Evolutionary conservation across 2,329 filamentous ascomycete species (phyloP), one percentile per base, ranked within the genome.

Genomic region (Daldinia sp.): DNA sequence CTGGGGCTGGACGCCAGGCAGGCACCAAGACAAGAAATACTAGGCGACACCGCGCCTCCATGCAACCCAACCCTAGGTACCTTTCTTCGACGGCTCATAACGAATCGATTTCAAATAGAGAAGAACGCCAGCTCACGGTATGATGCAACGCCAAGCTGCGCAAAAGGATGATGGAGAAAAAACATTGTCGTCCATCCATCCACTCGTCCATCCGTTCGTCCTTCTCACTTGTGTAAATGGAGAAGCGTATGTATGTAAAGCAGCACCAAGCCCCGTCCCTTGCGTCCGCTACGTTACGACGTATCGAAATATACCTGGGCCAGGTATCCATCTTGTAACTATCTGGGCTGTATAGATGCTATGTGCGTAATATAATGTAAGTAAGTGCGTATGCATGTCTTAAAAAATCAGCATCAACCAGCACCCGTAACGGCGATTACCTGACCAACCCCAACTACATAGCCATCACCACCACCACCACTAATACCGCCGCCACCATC

Each of bases 331-430:
- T 23, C 6, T 35, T 35, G 5, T 21, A 25, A 6, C 21, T 25
- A 17, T 23, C 29, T 27, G 35, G 52, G 43, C n/a, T 27, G 30
- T 37, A 53, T n/a, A n/a, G n/a, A n/a, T n/a, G n/a, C n/a, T n/a
- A n/a, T n/a, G n/a, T n/a, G n/a, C n/a, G n/a, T n/a, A n/a, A n/a
- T n/a, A n/a, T n/a, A n/a, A n/a, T 45, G n/a, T 58, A 51, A 13
- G 35, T 58, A 57, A 13, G 43, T 49, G 49, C 3, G 32, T 57
- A 45, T 47, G 37, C 17, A 51, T 56, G 19, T 56, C 21, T 52
- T 23, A 17, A 27, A 47, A 15, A 35, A 43, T 17, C 21, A 37
- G 8, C 10, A 17, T 23, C 48, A 7, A 41, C 13, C 37, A 11
- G 29, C 29, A 32, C n/a, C n/a, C 29, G 29, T 30, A 21, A 47